These are phyloP conservation scores for Talaromyces funiculosus DNA, from an alignment of 2,329 filamentous ascomycete genomes.

Conservation along the genomic window DNA sequence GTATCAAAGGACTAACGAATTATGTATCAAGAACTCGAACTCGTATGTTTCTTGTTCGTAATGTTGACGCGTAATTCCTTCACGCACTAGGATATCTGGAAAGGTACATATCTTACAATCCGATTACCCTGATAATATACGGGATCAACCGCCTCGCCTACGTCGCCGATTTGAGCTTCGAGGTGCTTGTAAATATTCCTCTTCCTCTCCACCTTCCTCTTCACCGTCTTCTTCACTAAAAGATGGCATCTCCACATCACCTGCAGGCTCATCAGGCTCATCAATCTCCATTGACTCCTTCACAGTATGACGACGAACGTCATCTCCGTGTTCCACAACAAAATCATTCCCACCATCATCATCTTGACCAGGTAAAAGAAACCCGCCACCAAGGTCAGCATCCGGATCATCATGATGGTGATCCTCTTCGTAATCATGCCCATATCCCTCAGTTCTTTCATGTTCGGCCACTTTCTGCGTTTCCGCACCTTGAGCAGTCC, in stretches of 20 bases:
- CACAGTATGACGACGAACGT: background rate
- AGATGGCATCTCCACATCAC: conserved; percentile 16
- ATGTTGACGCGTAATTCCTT: background rate
- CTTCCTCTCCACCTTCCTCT: conserved; percentile 5
- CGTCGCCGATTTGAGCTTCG: conserved; percentile 6
- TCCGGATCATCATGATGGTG: conserved; percentile 17
- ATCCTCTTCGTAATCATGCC: conserved; percentile 12
- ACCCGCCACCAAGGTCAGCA: conserved; percentile 27
- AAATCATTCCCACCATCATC: conserved; percentile 20
- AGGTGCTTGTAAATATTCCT: conserved; percentile 3
- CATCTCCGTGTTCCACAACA: conserved; percentile 26
- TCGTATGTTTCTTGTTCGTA: no score
- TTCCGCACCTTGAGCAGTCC: conserved; percentile 14
- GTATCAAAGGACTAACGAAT: background rate
- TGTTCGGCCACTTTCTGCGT: background rate
- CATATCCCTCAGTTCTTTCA: conserved; percentile 14
- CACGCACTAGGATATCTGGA: background rate
- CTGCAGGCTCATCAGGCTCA: conserved; percentile 13
- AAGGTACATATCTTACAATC: background rate
- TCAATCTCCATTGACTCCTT: conserved; percentile 13
- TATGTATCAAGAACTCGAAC: background rate
- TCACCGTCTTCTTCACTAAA: background rate
- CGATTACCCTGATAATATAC: background rate
- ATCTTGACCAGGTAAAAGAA: conserved; percentile 16
- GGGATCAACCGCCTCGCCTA: conserved; percentile 12